Base-by-base conservation (phyloP, 2,329 filamentous ascomycete species). In the Fusarium sublunatum region DNA sequence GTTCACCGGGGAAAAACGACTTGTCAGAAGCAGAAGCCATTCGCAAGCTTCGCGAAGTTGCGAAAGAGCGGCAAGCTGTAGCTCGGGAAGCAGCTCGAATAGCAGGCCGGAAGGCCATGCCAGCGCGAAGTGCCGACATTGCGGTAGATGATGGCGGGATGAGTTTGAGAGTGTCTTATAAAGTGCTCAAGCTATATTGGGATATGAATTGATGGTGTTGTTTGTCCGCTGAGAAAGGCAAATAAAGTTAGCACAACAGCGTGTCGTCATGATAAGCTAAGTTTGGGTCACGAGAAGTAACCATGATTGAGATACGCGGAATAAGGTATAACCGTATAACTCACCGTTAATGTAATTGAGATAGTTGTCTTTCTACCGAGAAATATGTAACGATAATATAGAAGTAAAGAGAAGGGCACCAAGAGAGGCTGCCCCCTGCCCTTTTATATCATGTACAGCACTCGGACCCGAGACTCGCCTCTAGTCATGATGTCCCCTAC, bases 1-100 rank as follows among this genome's bases (percentile, higher is more conserved):
- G 85, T 77, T 88, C 85, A 52, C 78, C 78, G 35, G 75, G 69
- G 61, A 80, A 75, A 66, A 83, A 81, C 22, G 75, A 68, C 65
- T 74, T 76, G 31, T 76, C 73, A 38, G 75, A 72, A 13, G 50
- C 63, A 19, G 63, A 46, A 58, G 73, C 72, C 58, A 72, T 65
- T 43, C 69, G 67, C 54, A 70, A 47, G 43, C 56, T 42, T 56
- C 58, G 58, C 22, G 65, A 61, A 35, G 63, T 64, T 49, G 65
- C 41, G 58, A 75, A 70, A 57, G 65, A 45, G 53, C 71, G 72
- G 42, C 50, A 57, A 31, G 62, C 49, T 43, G 52, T 58, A 45
- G 51, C 55, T 40, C 55, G 58, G 6, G 45, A 62, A 53, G 46
- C 58, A 48, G 51, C 58, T 55, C 59, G 46, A 42, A 60, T 55